Conservation (phyloP, 2,329 filamentous ascomycete species). For the Beauveria sp. region DNA sequence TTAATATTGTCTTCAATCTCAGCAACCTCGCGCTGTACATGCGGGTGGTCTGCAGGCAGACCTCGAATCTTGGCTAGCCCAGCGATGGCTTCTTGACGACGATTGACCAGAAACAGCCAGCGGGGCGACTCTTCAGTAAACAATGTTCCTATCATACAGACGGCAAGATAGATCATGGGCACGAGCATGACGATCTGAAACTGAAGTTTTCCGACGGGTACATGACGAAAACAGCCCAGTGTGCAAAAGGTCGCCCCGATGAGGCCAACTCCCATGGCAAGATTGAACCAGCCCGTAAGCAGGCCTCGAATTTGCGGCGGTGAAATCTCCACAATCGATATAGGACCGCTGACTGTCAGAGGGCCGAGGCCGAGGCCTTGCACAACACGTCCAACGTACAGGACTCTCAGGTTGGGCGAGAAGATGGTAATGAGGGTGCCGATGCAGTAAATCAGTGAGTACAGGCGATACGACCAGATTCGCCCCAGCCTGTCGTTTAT, state of each 20-base stretch:
- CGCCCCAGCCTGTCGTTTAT: slow-evolving; percentile 18
- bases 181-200: slow-evolving; percentile 22
- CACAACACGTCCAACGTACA: slow-evolving; percentile 1
- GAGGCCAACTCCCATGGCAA: slow-evolving; percentile 20
- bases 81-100: slow-evolving; percentile 19
- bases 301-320: slow-evolving; percentile 26
- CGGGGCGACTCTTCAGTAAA: slow-evolving; percentile 29
- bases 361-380: slow-evolving; percentile 4
- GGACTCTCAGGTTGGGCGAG: background rate
- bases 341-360: slow-evolving; percentile 23
- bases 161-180: slow-evolving; percentile 19
- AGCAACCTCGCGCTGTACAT: slow-evolving; percentile 19
- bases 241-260: slow-evolving; percentile 14
- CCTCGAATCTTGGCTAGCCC: slow-evolving; percentile 19
- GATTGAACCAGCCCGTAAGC: slow-evolving; percentile 25
- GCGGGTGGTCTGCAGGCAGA: slow-evolving; percentile 18
- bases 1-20: slow-evolving; percentile 24
- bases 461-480: slow-evolving; percentile 6
- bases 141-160: slow-evolving; percentile 22
- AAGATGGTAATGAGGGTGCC: background rate
- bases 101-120: slow-evolving; percentile 27
- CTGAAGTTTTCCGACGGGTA: slow-evolving; percentile 14
- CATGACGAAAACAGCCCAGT: slow-evolving; percentile 18
- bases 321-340: slow-evolving; percentile 27
- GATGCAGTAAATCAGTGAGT: background rate